Conservation (phyloP, 148 eudicot species). For the Oxyria digyna region DNA sequence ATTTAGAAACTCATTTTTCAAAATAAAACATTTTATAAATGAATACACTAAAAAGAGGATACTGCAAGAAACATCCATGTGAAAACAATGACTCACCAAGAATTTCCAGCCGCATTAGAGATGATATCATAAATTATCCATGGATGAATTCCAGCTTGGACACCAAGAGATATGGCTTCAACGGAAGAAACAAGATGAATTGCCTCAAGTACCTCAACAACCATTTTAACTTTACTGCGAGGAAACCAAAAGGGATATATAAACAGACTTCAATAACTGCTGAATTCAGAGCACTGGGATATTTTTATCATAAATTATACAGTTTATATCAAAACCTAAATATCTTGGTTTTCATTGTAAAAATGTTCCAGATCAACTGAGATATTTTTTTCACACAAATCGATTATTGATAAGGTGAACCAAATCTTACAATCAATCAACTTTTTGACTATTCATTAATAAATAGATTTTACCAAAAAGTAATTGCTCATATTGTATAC, state of each 20-base stretch:
- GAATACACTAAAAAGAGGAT: not conserved
- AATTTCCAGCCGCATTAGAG: slow-evolving; percentile 97
- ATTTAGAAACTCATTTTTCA: not conserved
- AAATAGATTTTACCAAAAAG: not conserved
- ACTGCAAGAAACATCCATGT: not conserved
- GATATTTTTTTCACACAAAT: not conserved
- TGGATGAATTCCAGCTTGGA: slow-evolving; percentile 90
- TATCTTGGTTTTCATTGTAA: not conserved
- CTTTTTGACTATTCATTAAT: not conserved
- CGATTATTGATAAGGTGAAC: not conserved
- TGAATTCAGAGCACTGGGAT: not conserved
- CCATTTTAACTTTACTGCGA: slow-evolving; percentile 85
- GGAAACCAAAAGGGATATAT: slow-evolving; percentile 2
- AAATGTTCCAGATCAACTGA: not conserved
- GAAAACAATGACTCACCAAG: slow-evolving; percentile 40
- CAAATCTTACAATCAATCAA: not conserved
- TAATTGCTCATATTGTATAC: not conserved
- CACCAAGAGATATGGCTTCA: slow-evolving; percentile 91
- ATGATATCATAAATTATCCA: slow-evolving; percentile 79
- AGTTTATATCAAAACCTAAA: not conserved
- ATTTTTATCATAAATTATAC: not conserved
- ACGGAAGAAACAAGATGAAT: slow-evolving; percentile 91
- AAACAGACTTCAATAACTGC: not conserved
- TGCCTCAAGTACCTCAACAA: slow-evolving; percentile 73
- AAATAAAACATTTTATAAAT: not conserved